Base-by-base conservation (phyloP, 257 asterid species). In the Lycium barbarum region DNA sequence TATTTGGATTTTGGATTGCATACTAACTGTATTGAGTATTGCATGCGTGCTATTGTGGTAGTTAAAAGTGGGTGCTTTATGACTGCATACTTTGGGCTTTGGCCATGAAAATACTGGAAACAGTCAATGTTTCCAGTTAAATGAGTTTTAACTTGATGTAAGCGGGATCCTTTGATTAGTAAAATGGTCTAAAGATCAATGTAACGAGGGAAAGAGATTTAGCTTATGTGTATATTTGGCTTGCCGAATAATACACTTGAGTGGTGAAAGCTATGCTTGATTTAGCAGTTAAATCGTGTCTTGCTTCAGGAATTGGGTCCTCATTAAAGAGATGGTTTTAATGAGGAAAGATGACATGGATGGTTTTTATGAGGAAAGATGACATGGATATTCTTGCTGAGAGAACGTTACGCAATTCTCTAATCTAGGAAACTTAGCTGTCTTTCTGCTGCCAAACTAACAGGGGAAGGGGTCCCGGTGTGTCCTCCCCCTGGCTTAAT, bases 61-160 rank as follows among this genome's bases (percentile, higher is more conserved):
- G 17, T 49, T 49, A n/a, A 43, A 45, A 47, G 58, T 20, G 49
- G 59, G 13, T 20, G 43, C 43, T 49, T 13, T 74, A 74, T 74
- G 81, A 20, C 49, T 74, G 61, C 61, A 74, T n/a, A 45, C 58
- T 73, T 6, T 0, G 13, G 40, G 47, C 13, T 74, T 74, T 45
- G 80, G 17, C 80, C 35, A 49, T 72, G 80, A 73, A 72, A n/a
- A 73, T 73, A 73, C 11, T 73, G 59, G n/a, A n/a, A n/a, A n/a
- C n/a, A n/a, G n/a, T 74, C 45, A 22, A 35, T 49, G 62, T 13
- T 57, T 49, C 40, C 62, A 49, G 43, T 49, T 53, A 49, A 49
- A 49, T 49, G 62, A 22, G 43, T 74, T 74, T 43, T n/a, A 47
- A 74, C 43, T 47, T 47, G 62, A 49, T 47, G 47, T 65, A 22